phyloP scores from a whole-genome alignment of 2,329 filamentous ascomycete genomes.

The Penicillium sp. region DNA sequence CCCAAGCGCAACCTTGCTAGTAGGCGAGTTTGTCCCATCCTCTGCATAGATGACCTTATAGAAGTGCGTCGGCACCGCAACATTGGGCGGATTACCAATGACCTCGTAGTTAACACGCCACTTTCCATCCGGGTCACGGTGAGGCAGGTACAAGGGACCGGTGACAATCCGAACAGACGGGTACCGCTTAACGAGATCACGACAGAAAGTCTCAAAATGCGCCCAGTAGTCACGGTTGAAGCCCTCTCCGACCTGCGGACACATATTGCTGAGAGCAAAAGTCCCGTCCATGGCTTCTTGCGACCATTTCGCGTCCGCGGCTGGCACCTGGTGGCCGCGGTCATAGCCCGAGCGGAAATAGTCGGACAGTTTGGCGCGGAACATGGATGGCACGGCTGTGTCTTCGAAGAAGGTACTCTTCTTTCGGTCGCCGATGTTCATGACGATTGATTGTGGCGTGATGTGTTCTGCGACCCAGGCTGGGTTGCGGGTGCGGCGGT shows the following conservation, averaged over 20 bases:
- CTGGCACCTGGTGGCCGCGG: conserved; percentile 92
- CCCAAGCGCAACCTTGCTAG: conserved; percentile 77
- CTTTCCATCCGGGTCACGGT: conserved; percentile 82
- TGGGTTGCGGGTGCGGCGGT: conserved; percentile 86
- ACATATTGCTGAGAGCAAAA: conserved; percentile 94
- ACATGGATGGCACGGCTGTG: conserved; percentile 70
- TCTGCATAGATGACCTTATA: conserved; percentile 99
- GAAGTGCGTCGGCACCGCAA: conserved; percentile 96
- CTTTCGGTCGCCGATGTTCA: conserved; percentile 75
- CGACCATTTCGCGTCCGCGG: conserved; percentile 93
- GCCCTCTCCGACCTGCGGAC: conserved; percentile 93
- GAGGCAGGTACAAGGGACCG: conserved; percentile 87
- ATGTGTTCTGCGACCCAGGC: conserved; percentile 97
- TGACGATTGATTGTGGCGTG: conserved; percentile 74
- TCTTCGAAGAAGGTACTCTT: conserved; percentile 83
- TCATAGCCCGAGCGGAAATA: conserved; percentile 95
- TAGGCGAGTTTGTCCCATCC: conserved; percentile 58
- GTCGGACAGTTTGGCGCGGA: conserved; percentile 85
- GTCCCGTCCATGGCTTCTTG: conserved; percentile 94
- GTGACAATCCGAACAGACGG: conserved; percentile 89
- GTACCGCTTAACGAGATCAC: conserved; percentile 73
- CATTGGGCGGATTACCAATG: conserved; percentile 86
- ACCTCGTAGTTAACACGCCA: conserved; percentile 96
- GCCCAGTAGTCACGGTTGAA: conserved; percentile 99
- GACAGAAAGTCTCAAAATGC: conserved; percentile 96